Base-by-base conservation (phyloP, 805 yeast genomes). In the Wickerhamiella spandovensis region DNA sequence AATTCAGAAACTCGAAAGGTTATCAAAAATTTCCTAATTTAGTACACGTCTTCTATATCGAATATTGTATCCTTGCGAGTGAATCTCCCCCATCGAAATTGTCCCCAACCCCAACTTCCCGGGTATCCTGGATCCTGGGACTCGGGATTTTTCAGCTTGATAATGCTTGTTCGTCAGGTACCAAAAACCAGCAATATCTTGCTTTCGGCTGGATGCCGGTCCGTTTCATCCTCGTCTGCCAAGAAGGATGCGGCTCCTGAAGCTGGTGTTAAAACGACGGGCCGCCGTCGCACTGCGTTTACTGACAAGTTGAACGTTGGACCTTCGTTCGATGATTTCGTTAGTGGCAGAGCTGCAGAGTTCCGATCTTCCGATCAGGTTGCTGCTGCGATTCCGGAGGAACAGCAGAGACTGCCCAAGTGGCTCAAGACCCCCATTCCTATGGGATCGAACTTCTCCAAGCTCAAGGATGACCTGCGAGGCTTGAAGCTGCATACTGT, bases 401-500 rank as follows among this genome's bases (percentile, higher is more conserved):
- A 67, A 43, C 63, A 63, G 44, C 74, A 72, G 47, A 75, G 95
- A 58, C 70, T 92, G 51, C 99, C 99, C 2, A 71, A 78, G 45
- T 92, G 99, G 99, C 73, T 92, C 49, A 88, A 86, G 64, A 95
- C 89, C 2, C 95, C 95, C 2, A 90, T 92, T 54, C 98, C 98
- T n/a, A 86, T 85, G 69, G 99, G 99, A 44, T 75, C 80, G 55
- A 81, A 84, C 24, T 92, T 78, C 65, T 81, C 81, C 59, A 81
- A 79, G 57, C 72, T 92, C 58, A 88, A 90, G 63, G 76, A 78
- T 46, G 99, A 92, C 62, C 81, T 92, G 32, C 75, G 87, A 53
- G 97, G 95, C 52, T 71, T 92, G 53, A 86, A 87, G 56, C 71
- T 92, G 48, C 83, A 95, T 37, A 92, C 99, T 0, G 99, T 92